Percentiles rank a stretch among this genome's conserved stretches.
Evolutionary conservation across 2,329 filamentous ascomycete genomes (phyloP).

Genomic region (Paracoccidioides brasiliensis): DNA sequence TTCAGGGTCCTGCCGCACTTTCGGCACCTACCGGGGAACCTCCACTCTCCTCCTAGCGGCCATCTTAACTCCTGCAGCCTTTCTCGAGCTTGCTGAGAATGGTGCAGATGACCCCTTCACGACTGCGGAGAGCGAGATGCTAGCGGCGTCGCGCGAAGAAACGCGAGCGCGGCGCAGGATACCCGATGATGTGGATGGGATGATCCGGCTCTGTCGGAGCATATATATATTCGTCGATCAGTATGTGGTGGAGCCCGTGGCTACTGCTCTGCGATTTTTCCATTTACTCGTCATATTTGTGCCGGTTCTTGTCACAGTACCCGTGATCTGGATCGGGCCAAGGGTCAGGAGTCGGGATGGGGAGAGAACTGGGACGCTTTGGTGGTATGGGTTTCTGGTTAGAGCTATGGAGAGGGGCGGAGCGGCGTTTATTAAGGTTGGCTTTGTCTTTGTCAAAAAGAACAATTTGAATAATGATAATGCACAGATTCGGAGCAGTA

Average conservation of each 20-base stretch:
- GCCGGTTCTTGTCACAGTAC: conserved; percentile 70
- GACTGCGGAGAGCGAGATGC: conserved; percentile 76
- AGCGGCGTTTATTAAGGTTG: conserved; percentile 85
- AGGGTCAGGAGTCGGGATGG: conserved; percentile 52
- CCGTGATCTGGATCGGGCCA: conserved; percentile 64
- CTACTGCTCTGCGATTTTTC: conserved; percentile 75
- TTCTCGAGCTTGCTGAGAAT: conserved; percentile 45
- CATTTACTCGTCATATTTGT: conserved; percentile 82
- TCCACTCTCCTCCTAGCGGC: conserved; percentile 23
- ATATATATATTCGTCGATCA: conserved; percentile 55
- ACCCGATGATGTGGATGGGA: conserved; percentile 46
- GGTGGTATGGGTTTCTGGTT: conserved; percentile 90
- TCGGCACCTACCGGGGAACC: conserved; percentile 41
- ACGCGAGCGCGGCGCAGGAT: conserved; percentile 59
- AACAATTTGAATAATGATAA: neutral
- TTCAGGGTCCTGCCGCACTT: conserved; percentile 40
- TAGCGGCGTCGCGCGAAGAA: conserved; percentile 66
- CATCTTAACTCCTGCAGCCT: conserved; percentile 43
- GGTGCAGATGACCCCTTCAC: conserved; percentile 36
- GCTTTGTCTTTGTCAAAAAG: neutral
- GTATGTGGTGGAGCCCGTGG: conserved; percentile 57
- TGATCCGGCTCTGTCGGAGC: conserved; percentile 45
- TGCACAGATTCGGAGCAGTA: neutral
- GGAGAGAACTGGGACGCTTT: conserved; percentile 69
- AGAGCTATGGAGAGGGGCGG: conserved; percentile 83